Evolutionary conservation across 2,329 filamentous ascomycete species (phyloP).

Genomic region (Tolypocladium paradoxum): DNA sequence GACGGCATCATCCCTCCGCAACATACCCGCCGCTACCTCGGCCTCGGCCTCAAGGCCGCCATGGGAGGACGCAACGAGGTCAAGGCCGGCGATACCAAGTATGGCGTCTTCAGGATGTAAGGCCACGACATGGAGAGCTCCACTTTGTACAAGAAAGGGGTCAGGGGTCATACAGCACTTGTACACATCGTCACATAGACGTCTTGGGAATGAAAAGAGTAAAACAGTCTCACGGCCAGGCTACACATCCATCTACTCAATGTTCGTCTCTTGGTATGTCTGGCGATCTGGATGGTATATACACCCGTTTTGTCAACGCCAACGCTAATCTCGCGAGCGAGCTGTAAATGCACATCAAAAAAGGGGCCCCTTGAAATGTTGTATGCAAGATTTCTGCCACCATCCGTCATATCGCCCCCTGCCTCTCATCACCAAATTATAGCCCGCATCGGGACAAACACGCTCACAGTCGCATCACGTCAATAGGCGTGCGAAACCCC

Average conservation of each 20-base stretch:
- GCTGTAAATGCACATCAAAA: slow-evolving; percentile 15
- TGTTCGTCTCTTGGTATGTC: not conserved
- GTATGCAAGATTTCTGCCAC: slow-evolving; percentile 15
- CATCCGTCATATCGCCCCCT: slow-evolving; percentile 5
- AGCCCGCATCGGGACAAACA: slow-evolving; percentile 4
- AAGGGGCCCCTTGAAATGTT: slow-evolving; percentile 7
- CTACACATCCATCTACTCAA: not conserved
- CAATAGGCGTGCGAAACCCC: not conserved
- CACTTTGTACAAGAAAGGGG: not conserved
- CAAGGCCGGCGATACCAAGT: slow-evolving; percentile 53
- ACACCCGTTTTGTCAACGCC: slow-evolving; percentile 15
- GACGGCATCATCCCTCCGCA: slow-evolving; percentile 72
- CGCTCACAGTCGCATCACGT: slow-evolving; percentile 4
- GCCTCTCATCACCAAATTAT: slow-evolving; percentile 3
- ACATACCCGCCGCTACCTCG: slow-evolving; percentile 63
- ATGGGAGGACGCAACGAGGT: slow-evolving; percentile 56
- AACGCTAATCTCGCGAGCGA: slow-evolving; percentile 18
- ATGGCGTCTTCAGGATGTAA: slow-evolving; percentile 78
- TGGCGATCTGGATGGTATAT: slow-evolving; percentile 10
- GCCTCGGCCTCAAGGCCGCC: slow-evolving; percentile 60
- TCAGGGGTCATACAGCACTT: not conserved
- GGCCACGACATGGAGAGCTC: not conserved
- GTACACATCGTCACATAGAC: not conserved
- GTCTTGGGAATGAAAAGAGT: not conserved
- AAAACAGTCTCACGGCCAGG: not conserved